Evolutionary conservation across 495 filamentous ascomycete species (phyloP).

Genomic region (Penicillium paradoxum): DNA sequence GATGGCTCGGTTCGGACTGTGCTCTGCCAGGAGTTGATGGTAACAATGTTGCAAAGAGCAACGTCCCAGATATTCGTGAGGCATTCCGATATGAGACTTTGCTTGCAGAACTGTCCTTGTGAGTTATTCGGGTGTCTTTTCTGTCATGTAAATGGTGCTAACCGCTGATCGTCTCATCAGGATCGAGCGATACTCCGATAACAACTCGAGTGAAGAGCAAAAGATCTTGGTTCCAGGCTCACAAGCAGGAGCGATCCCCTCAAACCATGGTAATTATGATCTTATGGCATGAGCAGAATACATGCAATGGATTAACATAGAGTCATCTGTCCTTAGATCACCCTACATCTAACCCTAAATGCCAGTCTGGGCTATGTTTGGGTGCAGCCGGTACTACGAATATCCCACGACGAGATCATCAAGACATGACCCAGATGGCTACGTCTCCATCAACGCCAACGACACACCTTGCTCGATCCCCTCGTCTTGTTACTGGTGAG

Average conservation of each 20-base stretch:
- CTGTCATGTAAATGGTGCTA: not conserved
- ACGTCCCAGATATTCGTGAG: conserved; percentile 88
- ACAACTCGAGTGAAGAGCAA: conserved; percentile 10
- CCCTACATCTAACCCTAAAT: not conserved
- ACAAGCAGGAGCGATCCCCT: not conserved
- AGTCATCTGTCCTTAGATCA: not conserved
- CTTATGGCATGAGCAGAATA: not conserved
- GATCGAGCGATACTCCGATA: conserved; percentile 28
- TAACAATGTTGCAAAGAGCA: conserved; percentile 90
- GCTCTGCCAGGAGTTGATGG: conserved; percentile 68
- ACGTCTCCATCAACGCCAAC: conserved; percentile 3
- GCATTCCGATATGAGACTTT: conserved; percentile 83
- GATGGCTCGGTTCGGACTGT: conserved; percentile 80
- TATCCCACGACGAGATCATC: not conserved
- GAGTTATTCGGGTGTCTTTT: conserved; percentile 24
- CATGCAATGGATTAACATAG: not conserved
- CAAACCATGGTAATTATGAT: not conserved
- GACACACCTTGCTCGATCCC: conserved; percentile 2
- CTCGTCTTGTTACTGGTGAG: conserved; percentile 14
- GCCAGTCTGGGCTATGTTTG: not conserved
- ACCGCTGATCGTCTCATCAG: conserved; percentile 10
- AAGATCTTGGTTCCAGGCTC: conserved; percentile 13
- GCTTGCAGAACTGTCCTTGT: conserved; percentile 78
- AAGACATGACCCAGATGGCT: not conserved
- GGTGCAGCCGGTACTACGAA: not conserved